A percentile compares a stretch with the other conserved stretches of the same genome.
Conservation (phyloP, 495 filamentous ascomycete species). For the Mycothermus thermophilus region DNA sequence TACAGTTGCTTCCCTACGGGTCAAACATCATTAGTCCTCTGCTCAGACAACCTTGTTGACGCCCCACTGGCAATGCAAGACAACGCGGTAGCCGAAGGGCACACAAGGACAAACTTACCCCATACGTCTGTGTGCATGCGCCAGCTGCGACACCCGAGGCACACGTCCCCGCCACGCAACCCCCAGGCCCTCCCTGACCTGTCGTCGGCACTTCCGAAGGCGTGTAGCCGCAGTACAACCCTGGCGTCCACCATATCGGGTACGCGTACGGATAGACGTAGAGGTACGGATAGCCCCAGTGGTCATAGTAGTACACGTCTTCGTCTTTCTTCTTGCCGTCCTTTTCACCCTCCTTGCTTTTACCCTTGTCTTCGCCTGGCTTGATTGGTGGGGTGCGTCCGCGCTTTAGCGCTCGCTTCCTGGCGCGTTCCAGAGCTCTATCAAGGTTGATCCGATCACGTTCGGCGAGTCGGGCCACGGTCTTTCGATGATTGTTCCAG, state of each 20-base stretch:
- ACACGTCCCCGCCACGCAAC: slow-evolving; percentile 14
- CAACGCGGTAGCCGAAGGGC: not conserved
- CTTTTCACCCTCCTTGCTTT: no score
- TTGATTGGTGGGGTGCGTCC: slow-evolving; percentile 35
- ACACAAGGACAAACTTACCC: slow-evolving; percentile 10
- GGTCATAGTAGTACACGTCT: slow-evolving; percentile 43
- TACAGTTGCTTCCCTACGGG: not conserved
- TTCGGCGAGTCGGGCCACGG: no score
- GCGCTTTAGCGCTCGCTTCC: no score
- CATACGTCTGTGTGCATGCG: slow-evolving; percentile 20
- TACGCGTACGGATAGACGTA: slow-evolving; percentile 25
- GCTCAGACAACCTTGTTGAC: not conserved
- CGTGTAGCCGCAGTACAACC: slow-evolving; percentile 21
- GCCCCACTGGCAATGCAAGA: not conserved
- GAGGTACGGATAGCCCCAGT: slow-evolving; percentile 40
- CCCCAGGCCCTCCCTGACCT: slow-evolving; percentile 2
- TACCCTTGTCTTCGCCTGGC: no score
- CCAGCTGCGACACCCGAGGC: slow-evolving; percentile 24
- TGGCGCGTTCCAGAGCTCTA: no score
- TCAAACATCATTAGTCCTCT: not conserved
- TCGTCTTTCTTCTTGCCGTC: no score
- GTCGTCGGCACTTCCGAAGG: slow-evolving; percentile 6
- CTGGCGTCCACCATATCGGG: slow-evolving; percentile 19
- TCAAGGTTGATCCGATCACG: no score
- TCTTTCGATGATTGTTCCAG: no score